Conservation (phyloP, 331 rosid genomes). For the Cydonia oblonga region DNA sequence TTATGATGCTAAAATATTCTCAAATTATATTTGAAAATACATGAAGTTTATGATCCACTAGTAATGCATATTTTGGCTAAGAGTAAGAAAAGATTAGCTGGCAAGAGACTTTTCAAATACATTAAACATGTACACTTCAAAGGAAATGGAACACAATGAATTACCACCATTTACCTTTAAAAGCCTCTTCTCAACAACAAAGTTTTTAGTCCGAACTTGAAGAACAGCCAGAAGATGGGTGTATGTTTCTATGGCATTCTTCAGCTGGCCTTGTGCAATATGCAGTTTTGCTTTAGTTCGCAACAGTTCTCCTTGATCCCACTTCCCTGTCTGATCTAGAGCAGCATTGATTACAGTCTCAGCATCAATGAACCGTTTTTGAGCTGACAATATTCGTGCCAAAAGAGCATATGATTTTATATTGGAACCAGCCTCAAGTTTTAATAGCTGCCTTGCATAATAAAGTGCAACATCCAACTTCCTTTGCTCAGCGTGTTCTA, state of each 20-base stretch:
- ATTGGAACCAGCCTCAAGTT: constrained; percentile 69
- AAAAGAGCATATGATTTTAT: constrained; percentile 41
- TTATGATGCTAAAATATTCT: background rate
- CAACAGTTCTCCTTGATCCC: constrained; percentile 84
- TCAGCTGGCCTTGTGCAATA: constrained; percentile 64
- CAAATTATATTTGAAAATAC: background rate
- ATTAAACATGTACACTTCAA: no score
- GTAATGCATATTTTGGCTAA: background rate
- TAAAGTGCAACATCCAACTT: constrained; percentile 53
- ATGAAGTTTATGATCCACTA: background rate
- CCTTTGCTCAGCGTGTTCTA: constrained; percentile 85
- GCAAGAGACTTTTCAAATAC: background rate
- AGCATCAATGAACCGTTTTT: constrained; percentile 56
- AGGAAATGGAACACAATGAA: background rate
- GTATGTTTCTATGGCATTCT: constrained; percentile 57
- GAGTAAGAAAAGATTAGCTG: background rate
- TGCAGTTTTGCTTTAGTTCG: constrained; percentile 77
- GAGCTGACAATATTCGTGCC: constrained; percentile 80
- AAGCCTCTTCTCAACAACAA: constrained; percentile 37
- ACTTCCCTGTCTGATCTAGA: constrained; percentile 73
- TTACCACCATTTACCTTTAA: constrained; percentile 38
- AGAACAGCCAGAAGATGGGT: constrained; percentile 74
- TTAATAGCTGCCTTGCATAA: constrained; percentile 56
- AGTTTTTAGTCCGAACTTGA: constrained; percentile 60
- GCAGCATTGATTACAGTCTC: constrained; percentile 75